phyloP scores from a whole-genome alignment of 768 basidiomycete genomes.

The Porpolomopsis calyptriformis region DNA sequence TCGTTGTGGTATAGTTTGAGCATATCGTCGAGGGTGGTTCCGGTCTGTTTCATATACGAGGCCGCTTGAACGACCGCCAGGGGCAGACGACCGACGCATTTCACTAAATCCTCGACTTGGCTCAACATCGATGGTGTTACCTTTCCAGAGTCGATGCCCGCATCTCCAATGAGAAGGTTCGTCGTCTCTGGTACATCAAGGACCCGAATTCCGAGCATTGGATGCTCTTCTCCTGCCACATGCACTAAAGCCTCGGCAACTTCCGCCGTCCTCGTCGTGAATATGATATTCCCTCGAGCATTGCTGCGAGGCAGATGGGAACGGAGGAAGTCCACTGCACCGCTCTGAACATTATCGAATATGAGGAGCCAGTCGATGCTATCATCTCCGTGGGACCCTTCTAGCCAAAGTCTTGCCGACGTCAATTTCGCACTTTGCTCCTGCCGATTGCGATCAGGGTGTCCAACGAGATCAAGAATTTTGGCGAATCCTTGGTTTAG shows the following conservation, averaged over 20 bases:
- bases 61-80: conserved; percentile 1
- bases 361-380: not conserved
- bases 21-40: not conserved
- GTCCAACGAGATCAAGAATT: not conserved
- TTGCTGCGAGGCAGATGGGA: not conserved
- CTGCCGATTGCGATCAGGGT: not conserved
- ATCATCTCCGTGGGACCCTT: not conserved
- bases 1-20: not conserved
- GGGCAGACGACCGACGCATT: not conserved
- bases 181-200: not conserved
- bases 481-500: not conserved
- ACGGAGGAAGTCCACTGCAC: not conserved
- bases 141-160: not conserved
- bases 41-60: not conserved
- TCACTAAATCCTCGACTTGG: not conserved
- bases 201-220: not conserved
- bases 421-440: not conserved
- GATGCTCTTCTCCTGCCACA: not conserved
- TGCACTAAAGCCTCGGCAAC: not conserved
- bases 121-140: not conserved
- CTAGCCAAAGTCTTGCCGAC: not conserved
- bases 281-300: not conserved
- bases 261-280: not conserved
- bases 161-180: not conserved
- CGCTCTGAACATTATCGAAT: not conserved